Conservation (phyloP, 2,329 filamentous ascomycete genomes). For the Beauveria bassiana region DNA sequence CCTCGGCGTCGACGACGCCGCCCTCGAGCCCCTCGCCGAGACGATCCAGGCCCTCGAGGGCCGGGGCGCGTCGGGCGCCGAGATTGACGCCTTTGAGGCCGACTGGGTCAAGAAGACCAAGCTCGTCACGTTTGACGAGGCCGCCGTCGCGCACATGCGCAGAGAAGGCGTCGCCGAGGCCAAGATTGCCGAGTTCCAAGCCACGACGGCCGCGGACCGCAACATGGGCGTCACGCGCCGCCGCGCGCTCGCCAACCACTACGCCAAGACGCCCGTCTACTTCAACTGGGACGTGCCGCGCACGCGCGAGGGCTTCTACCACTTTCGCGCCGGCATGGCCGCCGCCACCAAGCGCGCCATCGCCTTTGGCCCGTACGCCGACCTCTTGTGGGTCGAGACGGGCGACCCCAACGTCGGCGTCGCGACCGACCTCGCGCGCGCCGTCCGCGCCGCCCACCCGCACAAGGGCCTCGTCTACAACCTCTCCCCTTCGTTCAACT, state of each 20-base stretch:
- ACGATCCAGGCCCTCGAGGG: slow-evolving; percentile 85
- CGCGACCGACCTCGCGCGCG: slow-evolving; percentile 63
- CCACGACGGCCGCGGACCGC: slow-evolving; percentile 52
- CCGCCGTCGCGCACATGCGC: slow-evolving; percentile 67
- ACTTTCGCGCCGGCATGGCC: slow-evolving; percentile 74
- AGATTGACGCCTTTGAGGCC: slow-evolving; percentile 82
- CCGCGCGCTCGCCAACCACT: slow-evolving; percentile 60
- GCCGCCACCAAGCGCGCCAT: slow-evolving; percentile 91
- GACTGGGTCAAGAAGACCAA: slow-evolving; percentile 81
- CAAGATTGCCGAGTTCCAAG: slow-evolving; percentile 61
- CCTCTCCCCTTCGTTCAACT: slow-evolving; percentile 94
- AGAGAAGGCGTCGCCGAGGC: slow-evolving; percentile 54
- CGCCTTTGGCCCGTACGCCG: slow-evolving; percentile 84
- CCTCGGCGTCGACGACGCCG: slow-evolving; percentile 68
- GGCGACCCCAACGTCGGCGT: slow-evolving; percentile 78
- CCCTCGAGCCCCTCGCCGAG: slow-evolving; percentile 76
- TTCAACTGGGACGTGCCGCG: slow-evolving; percentile 54
- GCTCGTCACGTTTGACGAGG: slow-evolving; percentile 88
- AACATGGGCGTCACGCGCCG: slow-evolving; percentile 74
- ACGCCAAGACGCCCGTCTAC: slow-evolving; percentile 43
- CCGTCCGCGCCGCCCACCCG: slow-evolving; percentile 63
- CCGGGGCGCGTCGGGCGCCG: slow-evolving; percentile 63
- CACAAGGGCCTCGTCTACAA: slow-evolving; percentile 95
- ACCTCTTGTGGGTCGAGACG: slow-evolving; percentile 96
- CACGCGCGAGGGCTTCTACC: slow-evolving; percentile 89